Evolutionary conservation across 1,284 basidiomycete species (phyloP), one percentile per base, ranked within the genome.

Genomic region (Ustilago trichophora): DNA sequence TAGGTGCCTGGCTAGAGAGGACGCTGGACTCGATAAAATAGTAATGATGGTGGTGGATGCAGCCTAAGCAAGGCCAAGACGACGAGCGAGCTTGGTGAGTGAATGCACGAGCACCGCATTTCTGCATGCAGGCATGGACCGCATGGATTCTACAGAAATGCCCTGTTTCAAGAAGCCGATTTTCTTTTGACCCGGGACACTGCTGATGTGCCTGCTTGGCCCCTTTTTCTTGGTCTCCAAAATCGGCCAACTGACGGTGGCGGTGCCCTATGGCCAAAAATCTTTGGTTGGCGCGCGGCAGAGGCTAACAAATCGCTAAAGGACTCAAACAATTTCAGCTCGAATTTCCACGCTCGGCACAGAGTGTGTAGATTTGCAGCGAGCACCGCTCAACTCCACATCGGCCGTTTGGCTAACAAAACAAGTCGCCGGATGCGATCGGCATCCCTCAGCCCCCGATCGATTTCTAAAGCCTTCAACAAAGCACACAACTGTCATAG

Each of bases 101-200:
- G 6, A 32, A 43, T 56, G 54, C 46, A 44, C 26, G 35, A 57
- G 47, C 54, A 57, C 54, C 12, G 54, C 54, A 48, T 31, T 56
- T 11, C 41, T 56, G 54, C 54, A 49, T 49, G 29, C 21, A 49
- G n/a, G 44, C 44, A 25, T 26, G 10, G 24, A 35, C 42, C 42
- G 27, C 42, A 44, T 44, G 42, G 31, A 8, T 44, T 40, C 19
- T 34, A 34, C 32, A 34, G 11, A 16, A 34, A 11, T 34, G 11
- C n/a, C 32, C n/a, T 34, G 9, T 16, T 16, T 34, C 11, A 11
- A 34, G 27, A 29, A 29, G 13, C n/a, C n/a, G n/a, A n/a, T n/a
- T n/a, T n/a, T 29, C 27, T 29, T 29, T 7, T 8, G n/a, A 15
- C 15, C 8, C 10, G 4, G 26, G 11, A 44, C 42, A 44, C 43